Evolutionary conservation across 106 monocot species (phyloP).

Genomic region (Chionographis japonica): DNA sequence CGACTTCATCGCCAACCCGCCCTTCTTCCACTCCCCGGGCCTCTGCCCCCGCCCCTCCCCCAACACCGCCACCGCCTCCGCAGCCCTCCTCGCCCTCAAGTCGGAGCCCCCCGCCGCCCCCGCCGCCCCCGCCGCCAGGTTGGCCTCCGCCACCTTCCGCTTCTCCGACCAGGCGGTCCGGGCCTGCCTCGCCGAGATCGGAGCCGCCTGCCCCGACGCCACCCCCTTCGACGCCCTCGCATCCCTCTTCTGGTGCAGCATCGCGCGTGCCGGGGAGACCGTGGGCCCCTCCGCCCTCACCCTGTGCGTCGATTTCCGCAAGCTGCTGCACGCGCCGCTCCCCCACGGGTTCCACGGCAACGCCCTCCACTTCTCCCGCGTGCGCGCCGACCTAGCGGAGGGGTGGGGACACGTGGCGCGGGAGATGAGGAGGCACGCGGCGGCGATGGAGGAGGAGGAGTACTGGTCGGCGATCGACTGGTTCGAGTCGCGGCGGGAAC

Average conservation of each 20-base stretch:
- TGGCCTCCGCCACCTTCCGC: slow-evolving; percentile 60
- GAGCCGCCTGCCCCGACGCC: slow-evolving; percentile 12
- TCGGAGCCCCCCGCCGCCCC: background rate
- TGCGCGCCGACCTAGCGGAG: slow-evolving; percentile 18
- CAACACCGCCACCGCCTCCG: slow-evolving; percentile 25
- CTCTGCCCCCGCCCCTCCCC: slow-evolving; percentile 43
- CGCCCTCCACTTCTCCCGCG: slow-evolving; percentile 62
- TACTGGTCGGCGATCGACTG: slow-evolving; percentile 55
- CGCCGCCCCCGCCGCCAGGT: background rate
- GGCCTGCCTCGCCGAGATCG: slow-evolving; percentile 14
- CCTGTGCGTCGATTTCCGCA: slow-evolving; percentile 60
- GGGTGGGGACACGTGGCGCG: slow-evolving; percentile 18
- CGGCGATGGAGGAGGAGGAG: slow-evolving; percentile 46
- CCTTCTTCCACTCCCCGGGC: slow-evolving; percentile 83
- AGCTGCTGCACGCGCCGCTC: slow-evolving; percentile 75
- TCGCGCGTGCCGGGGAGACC: background rate
- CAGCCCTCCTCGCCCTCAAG: slow-evolving; percentile 39
- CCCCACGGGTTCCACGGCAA: slow-evolving; percentile 86
- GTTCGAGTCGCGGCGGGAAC: slow-evolving; percentile 14
- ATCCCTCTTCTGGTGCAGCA: slow-evolving; percentile 60
- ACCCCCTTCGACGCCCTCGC: slow-evolving; percentile 70
- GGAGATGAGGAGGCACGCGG: slow-evolving; percentile 19
- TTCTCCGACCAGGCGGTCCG: slow-evolving; percentile 46
- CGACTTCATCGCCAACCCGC: slow-evolving; percentile 51
- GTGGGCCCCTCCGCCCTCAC: slow-evolving; percentile 15